Conservation (phyloP, 2,329 filamentous ascomycete species). For the Claviceps sp. region DNA sequence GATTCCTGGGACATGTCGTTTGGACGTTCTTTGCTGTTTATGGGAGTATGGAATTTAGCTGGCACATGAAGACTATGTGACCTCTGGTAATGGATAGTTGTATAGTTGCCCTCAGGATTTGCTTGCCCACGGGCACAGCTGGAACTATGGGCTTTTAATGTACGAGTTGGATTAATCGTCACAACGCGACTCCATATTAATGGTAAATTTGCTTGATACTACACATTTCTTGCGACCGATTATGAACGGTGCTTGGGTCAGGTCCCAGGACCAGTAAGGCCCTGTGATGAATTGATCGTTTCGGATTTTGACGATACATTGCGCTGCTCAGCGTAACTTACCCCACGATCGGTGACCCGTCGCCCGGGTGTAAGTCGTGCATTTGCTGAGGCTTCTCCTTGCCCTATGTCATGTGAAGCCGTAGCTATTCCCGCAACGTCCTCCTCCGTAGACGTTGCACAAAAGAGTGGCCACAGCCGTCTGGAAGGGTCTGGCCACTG, state of each 20-base stretch:
- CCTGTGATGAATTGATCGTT: neutral
- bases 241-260: neutral
- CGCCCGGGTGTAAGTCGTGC: too few relatives aligned
- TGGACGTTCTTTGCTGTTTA: neutral
- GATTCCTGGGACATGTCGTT: neutral
- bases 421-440: too few relatives aligned
- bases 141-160: conserved; percentile 2
- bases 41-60: neutral
- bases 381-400: too few relatives aligned
- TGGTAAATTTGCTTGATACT: too few relatives aligned
- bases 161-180: neutral
- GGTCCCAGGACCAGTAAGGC: neutral
- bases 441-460: too few relatives aligned
- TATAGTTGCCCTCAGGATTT: conserved; percentile 14
- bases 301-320: too few relatives aligned
- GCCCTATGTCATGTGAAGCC: too few relatives aligned
- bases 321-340: too few relatives aligned
- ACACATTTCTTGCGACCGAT: neutral
- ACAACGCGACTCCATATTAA: neutral
- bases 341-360: too few relatives aligned
- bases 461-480: too few relatives aligned
- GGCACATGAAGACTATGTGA: conserved; percentile 7
- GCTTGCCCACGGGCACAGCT: conserved; percentile 11
- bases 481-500: too few relatives aligned
- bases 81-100: conserved; percentile 11